Evolutionary conservation across 352 stramenopile genomes (phyloP), one percentile per base, ranked within the genome.

Genomic region (Pythium myriotylum): DNA sequence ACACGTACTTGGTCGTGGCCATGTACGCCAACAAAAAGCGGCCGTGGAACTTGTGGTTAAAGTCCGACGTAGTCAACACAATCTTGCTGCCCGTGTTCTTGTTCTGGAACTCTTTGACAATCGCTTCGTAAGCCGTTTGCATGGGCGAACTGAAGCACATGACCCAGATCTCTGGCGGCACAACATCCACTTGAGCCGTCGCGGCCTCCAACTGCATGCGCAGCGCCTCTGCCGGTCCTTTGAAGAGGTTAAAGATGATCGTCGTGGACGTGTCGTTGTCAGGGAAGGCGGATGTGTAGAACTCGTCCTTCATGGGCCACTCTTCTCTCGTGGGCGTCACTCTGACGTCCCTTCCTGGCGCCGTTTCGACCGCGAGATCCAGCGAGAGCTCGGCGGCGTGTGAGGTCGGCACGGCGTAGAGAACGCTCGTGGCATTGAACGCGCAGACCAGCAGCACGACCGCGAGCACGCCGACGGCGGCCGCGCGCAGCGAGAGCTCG

Each of bases 161-260:
- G 63, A 88, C 73, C 79, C 79, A 86, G n/a, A 88, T 72, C 8
- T 82, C 60, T 0, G 77, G 70, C 8, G 51, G 50, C n/a, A 59
- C 43, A 4, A 86, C 72, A 24, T 73, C 42, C 26, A 83, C 60
- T 37, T 86, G 79, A 0, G 43, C 43, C 6, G 73, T 35, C 0
- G 79, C 79, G 7, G 65, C 66, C 10, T 68, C 26, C 16, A 89
- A 54, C 54, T 89, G 79, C 46, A 79, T 64, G 3, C 69, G 68
- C 2, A 89, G 65, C 5, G 76, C 75, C 8, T 73, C 65, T 0
- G 73, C 66, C 47, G 72, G 67, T 8, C 79, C 77, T 50, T 86
- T 83, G 65, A 84, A 89, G 22, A 86, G 59, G 61, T 89, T 89
- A 60, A 89, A 86, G 62, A 89, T 89, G 67, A 89, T 89, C 12